Evolutionary conservation across 2,329 filamentous ascomycete genomes (phyloP).

Genomic region (Delphinella strobiligena): DNA sequence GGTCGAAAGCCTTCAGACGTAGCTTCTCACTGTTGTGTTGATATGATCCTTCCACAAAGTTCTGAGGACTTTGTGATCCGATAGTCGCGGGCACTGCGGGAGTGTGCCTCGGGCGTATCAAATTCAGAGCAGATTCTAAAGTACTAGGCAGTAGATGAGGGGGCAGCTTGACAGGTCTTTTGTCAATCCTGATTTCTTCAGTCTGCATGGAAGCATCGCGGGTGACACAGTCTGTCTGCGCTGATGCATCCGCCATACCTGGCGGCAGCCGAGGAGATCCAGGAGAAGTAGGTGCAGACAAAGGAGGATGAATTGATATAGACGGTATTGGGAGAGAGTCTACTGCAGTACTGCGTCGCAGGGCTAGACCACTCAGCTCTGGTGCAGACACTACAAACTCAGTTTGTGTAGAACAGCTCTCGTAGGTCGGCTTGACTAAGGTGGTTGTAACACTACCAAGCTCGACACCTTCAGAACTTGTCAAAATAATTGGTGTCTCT

Average conservation of each 20-base stretch:
- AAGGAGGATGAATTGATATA: conserved; percentile 84
- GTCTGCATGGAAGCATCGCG: conserved; percentile 63
- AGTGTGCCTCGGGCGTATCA: not conserved
- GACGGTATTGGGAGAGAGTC: conserved; percentile 40
- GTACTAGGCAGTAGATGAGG: conserved; percentile 53
- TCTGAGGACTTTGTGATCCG: not conserved
- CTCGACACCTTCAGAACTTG: not conserved
- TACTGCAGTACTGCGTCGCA: conserved; percentile 2
- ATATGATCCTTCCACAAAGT: not conserved
- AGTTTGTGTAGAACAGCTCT: conserved; percentile 21
- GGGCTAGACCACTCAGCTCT: not conserved
- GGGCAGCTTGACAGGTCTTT: conserved; percentile 61
- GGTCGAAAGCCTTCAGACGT: conserved; percentile 20
- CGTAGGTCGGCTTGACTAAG: conserved; percentile 13
- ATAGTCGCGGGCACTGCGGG: no score
- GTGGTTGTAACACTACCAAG: not conserved
- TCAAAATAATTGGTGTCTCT: conserved; percentile 16
- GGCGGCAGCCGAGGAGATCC: conserved; percentile 61
- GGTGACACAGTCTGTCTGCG: conserved; percentile 55
- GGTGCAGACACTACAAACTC: conserved; percentile 14
- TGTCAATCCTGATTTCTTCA: conserved; percentile 77
- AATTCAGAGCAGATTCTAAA: not conserved
- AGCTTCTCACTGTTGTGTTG: not conserved
- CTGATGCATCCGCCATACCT: conserved; percentile 66
- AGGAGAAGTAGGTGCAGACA: conserved; percentile 70